Base-by-base conservation (phyloP, 805 yeast species). In the Wickerhamiella alocasiicola region DNA sequence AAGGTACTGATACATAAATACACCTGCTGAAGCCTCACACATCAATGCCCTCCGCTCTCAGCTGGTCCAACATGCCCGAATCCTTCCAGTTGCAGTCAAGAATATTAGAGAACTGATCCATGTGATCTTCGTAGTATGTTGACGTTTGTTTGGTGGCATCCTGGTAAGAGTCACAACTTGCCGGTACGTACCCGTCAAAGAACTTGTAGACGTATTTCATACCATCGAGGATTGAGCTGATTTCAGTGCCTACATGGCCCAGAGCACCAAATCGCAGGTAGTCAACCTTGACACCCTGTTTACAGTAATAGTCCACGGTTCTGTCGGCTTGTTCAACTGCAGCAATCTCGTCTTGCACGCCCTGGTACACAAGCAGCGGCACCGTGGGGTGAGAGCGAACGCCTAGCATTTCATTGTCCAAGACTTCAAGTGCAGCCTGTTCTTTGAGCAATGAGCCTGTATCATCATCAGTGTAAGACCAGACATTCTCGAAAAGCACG, bases 351-450 rank as follows among this genome's bases (percentile, higher is more conserved):
- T 57, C 62, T 13, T 40, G 34, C 16, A 41, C 38, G 11, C 55
- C 54, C 21, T 54, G 58, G 45, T 55, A 55, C n/a, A 56, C 42
- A 37, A 41, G 50, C 36, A 53, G 5, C 3, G 51, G 53, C 5
- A 41, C 24, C 18, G 41, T 43, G n/a, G 57, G 54, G 1, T 46
- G 46, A 4, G 31, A 19, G 18, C n/a, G n/a, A n/a, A n/a, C n/a
- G n/a, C n/a, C n/a, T n/a, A n/a, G n/a, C n/a, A n/a, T n/a, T 38
- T 54, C 11, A 29, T 36, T 41, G 44, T 41, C 40, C 41, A 50
- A 13, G 32, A 18, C 17, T n/a, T n/a, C n/a, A 31, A 21, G 15
- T 31, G n/a, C 17, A 27, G 12, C 27, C 27, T 24, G 9, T 12
- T 12, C n/a, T n/a, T n/a, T n/a, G n/a, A n/a, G n/a, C n/a, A n/a